A percentile compares a stretch with the other conserved stretches of the same genome.
Conservation (phyloP, 2,329 filamentous ascomycete species). For the Fusarium anthophilum region DNA sequence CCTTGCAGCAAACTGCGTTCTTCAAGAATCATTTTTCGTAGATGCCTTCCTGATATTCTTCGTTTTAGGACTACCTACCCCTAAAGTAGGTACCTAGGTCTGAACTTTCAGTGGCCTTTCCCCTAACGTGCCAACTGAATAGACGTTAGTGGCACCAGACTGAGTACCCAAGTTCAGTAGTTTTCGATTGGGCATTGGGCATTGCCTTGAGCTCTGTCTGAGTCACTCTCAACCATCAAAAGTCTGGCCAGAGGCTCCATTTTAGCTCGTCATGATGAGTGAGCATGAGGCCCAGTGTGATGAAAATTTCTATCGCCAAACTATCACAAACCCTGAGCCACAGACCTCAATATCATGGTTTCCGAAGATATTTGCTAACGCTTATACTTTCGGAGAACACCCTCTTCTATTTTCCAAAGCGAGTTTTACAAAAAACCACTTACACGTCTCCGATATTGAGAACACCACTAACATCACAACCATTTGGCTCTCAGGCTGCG, state of each 20-base stretch:
- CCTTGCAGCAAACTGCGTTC: background rate
- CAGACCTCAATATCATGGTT: conserved; percentile 17
- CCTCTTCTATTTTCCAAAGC: background rate
- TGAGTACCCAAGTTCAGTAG: conserved; percentile 6
- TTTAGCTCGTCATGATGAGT: conserved; percentile 41
- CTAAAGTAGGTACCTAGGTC: background rate
- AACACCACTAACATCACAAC: conserved; percentile 43
- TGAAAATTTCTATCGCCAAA: conserved; percentile 43
- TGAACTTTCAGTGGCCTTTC: background rate
- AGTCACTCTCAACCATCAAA: conserved; percentile 36
- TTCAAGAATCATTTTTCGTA: background rate
- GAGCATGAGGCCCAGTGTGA: conserved; percentile 39
- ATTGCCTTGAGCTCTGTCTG: conserved; percentile 30
- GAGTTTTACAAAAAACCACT: background rate
- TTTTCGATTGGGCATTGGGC: conserved; percentile 26
- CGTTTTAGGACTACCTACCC: background rate
- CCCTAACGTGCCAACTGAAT: conserved; percentile 19
- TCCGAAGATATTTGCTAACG: background rate
- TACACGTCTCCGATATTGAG: background rate
- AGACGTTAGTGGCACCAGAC: conserved; percentile 11
- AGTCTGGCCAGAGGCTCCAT: conserved; percentile 28
- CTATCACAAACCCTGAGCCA: conserved; percentile 25
- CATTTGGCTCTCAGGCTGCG: conserved; percentile 15
- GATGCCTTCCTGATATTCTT: background rate
- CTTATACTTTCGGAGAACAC: background rate